Conservation (phyloP, 495 filamentous ascomycete species). For the Haplographium delicatum region DNA sequence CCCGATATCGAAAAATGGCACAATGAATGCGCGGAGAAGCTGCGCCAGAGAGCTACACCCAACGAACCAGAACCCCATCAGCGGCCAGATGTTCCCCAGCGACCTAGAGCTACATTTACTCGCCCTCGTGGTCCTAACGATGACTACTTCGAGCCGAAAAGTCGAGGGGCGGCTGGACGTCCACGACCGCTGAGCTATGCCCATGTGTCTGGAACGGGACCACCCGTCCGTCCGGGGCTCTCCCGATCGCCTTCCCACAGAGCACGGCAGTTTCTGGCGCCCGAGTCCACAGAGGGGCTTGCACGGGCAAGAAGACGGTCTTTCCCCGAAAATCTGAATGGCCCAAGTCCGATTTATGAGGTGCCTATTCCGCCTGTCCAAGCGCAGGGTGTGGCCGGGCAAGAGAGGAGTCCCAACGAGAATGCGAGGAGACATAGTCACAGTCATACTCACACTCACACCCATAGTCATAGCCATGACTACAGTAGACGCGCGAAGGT, state of each 20-base stretch:
- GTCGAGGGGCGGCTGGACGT: neutral
- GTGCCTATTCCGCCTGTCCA: no score
- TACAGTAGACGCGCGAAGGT: no score
- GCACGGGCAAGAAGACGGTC: conserved; percentile 8
- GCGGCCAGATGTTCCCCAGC: conserved; percentile 15
- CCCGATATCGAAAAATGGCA: conserved; percentile 80
- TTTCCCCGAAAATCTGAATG: neutral
- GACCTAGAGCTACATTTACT: conserved; percentile 21
- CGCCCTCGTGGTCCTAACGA: neutral
- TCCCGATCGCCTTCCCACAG: conserved; percentile 13
- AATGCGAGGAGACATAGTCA: conserved; percentile 20
- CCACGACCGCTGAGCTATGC: no score
- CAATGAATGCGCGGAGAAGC: conserved; percentile 55
- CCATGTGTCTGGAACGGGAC: neutral
- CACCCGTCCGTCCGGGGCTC: conserved; percentile 13
- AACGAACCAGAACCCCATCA: neutral
- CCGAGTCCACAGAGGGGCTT: conserved; percentile 13
- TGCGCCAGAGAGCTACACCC: conserved; percentile 36
- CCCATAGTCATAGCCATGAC: no score
- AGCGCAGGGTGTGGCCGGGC: no score
- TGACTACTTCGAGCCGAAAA: neutral
- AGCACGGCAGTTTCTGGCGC: conserved; percentile 22
- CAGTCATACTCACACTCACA: no score
- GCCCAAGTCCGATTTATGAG: no score
- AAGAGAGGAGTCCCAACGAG: no score